Percentiles rank a stretch among this genome's conserved stretches.
Evolutionary conservation across 2,329 filamentous ascomycete genomes (phyloP).

Genomic region (Leptographium wingfieldii): DNA sequence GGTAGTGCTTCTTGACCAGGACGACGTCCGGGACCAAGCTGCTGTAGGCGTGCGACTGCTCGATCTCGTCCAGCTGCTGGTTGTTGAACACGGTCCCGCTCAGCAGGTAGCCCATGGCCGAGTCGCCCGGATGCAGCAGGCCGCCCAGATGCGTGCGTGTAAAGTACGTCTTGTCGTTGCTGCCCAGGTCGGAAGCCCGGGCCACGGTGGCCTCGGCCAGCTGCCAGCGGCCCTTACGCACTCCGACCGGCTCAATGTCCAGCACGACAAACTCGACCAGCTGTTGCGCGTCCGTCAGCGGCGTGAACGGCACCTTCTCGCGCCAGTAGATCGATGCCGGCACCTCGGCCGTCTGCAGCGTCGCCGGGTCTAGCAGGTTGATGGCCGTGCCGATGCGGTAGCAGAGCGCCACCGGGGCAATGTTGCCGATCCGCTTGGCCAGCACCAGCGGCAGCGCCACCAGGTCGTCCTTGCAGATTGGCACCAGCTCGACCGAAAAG

Average conservation of each 20-base stretch:
- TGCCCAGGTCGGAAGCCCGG: conserved; percentile 71
- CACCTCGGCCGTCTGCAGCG: conserved; percentile 81
- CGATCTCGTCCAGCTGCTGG: conserved; percentile 68
- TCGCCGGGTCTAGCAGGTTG: conserved; percentile 80
- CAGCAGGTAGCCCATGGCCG: conserved; percentile 87
- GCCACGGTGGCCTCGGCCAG: conserved; percentile 83
- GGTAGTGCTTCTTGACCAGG: conserved; percentile 94
- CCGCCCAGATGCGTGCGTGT: conserved; percentile 80
- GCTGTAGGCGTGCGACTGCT: conserved; percentile 62
- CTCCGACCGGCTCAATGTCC: conserved; percentile 74
- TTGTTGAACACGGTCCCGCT: conserved; percentile 90
- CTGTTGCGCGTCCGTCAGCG: conserved; percentile 71
- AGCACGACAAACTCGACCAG: conserved; percentile 89
- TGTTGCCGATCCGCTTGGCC: conserved; percentile 79
- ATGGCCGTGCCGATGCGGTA: conserved; percentile 79
- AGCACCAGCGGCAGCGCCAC: conserved; percentile 86
- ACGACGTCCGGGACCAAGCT: conserved; percentile 81
- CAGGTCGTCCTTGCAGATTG: conserved; percentile 94
- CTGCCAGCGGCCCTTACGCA: conserved; percentile 66
- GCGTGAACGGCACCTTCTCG: conserved; percentile 55
- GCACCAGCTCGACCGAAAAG: conserved; percentile 78
- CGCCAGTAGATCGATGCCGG: conserved; percentile 81
- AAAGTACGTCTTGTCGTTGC: conserved; percentile 80
- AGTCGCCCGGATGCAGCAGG: conserved; percentile 78
- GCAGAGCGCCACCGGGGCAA: conserved; percentile 75